Evolutionary conservation across 148 eudicot genomes (phyloP).

Genomic region (Hydrangea macrophylla): DNA sequence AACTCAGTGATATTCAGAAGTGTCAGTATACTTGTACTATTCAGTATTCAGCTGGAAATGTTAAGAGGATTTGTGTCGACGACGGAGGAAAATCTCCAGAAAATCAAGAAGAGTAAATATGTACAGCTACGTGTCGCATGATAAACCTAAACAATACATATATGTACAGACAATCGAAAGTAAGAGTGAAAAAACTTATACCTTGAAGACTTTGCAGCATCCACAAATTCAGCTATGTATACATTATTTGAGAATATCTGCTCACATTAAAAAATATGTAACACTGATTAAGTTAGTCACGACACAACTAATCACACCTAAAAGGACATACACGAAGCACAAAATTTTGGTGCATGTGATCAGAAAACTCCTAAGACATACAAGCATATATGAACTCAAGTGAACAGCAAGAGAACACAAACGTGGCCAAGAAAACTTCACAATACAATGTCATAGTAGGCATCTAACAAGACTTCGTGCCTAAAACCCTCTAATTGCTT

Average conservation of each 20-base stretch:
- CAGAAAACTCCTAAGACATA: neutral
- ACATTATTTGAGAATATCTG: constrained; percentile 92
- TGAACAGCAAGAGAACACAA: neutral
- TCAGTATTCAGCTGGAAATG: neutral
- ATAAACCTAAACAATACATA: neutral
- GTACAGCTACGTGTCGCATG: neutral
- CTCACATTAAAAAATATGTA: constrained; percentile 19
- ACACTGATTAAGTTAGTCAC: neutral
- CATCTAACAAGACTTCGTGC: neutral
- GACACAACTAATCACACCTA: neutral
- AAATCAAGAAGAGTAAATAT: neutral
- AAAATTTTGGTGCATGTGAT: neutral
- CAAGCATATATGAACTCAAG: neutral
- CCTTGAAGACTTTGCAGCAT: constrained; percentile 72
- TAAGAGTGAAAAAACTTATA: constrained; percentile 22
- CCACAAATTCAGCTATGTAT: constrained; percentile 61
- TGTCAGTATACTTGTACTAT: too few relatives aligned
- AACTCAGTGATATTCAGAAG: neutral
- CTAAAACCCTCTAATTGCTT: too few relatives aligned
- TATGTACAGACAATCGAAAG: neutral
- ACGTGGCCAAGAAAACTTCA: neutral
- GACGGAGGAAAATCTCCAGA: neutral
- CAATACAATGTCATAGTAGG: neutral
- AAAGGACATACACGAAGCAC: neutral
- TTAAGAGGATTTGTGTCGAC: neutral